Conservation (phyloP, 306 rosid genomes). For the Aeschynomene evenia region DNA sequence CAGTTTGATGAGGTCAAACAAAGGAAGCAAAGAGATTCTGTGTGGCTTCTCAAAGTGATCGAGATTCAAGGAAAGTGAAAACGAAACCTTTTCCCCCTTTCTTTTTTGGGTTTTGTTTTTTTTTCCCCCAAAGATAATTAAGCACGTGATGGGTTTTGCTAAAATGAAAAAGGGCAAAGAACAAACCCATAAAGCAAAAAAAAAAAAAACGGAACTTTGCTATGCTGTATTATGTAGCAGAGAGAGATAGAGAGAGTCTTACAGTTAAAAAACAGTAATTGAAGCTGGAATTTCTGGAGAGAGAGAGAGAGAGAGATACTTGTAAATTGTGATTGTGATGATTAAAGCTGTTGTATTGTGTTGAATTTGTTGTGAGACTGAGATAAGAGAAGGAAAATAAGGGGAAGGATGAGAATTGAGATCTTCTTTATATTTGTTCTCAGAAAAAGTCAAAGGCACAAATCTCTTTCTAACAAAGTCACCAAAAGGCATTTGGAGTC, state of each 20-base stretch:
- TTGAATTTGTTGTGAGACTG: constrained; percentile 23
- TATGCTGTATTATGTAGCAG: background rate
- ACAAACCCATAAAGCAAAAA: constrained; percentile 1
- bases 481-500: background rate
- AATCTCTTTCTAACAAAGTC: background rate
- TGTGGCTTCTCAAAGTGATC: constrained; percentile 30
- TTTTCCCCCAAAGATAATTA: constrained; percentile 1
- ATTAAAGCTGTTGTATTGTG: constrained; percentile 24
- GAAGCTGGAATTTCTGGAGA: constrained; percentile 26
- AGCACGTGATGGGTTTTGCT: constrained; percentile 29
- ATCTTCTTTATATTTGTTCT: constrained; percentile 58
- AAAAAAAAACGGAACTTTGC: constrained; percentile 6
- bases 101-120: too few relatives aligned
- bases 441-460: constrained; percentile 39
- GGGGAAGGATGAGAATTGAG: constrained; percentile 37
- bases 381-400: constrained; percentile 52
- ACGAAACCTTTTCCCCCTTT: background rate
- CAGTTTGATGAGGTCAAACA: constrained; percentile 24
- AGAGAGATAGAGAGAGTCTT: constrained; percentile 26
- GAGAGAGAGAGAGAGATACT: background rate
- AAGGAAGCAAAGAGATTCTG: constrained; percentile 37
- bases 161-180: constrained; percentile 27
- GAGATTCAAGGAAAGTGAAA: constrained; percentile 38
- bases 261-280: constrained; percentile 49
- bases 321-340: background rate